Evolutionary conservation across 202 grass and related monocot species (phyloP).

Genomic region (Elaeis oleifera): DNA sequence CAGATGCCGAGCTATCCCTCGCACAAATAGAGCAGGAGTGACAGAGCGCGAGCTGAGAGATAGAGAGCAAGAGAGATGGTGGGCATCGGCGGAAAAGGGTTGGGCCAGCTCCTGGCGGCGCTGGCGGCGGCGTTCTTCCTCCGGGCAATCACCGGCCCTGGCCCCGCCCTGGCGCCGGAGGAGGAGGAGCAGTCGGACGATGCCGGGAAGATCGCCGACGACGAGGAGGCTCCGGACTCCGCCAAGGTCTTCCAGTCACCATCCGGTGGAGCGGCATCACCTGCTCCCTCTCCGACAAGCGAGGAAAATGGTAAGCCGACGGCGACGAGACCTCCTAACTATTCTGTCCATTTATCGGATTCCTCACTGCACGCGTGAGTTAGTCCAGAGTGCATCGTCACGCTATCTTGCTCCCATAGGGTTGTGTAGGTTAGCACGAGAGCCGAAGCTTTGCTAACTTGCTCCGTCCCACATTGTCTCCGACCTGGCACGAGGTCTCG

Average conservation of each 20-base stretch:
- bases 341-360: too few relatives aligned
- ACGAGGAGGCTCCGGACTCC: constrained; percentile 28
- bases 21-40: too few relatives aligned
- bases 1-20: too few relatives aligned
- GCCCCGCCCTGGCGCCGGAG: constrained; percentile 39
- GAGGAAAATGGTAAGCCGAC: constrained; percentile 42
- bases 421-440: too few relatives aligned
- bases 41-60: too few relatives aligned
- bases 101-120: constrained; percentile 70
- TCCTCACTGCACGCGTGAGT: too few relatives aligned
- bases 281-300: constrained; percentile 75
- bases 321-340: not conserved
- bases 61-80: not conserved
- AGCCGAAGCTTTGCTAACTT: too few relatives aligned
- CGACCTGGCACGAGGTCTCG: too few relatives aligned
- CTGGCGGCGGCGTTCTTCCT: constrained; percentile 72
- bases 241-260: constrained; percentile 41
- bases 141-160: constrained; percentile 43
- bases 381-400: too few relatives aligned
- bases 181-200: constrained; percentile 12
- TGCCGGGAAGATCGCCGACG: not conserved
- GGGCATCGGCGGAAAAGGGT: constrained; percentile 46
- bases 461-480: too few relatives aligned
- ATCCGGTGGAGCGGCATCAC: constrained; percentile 62
- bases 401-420: too few relatives aligned